phyloP scores from a whole-genome alignment of 129 eudicot species.

The Tagetes patula region DNA sequence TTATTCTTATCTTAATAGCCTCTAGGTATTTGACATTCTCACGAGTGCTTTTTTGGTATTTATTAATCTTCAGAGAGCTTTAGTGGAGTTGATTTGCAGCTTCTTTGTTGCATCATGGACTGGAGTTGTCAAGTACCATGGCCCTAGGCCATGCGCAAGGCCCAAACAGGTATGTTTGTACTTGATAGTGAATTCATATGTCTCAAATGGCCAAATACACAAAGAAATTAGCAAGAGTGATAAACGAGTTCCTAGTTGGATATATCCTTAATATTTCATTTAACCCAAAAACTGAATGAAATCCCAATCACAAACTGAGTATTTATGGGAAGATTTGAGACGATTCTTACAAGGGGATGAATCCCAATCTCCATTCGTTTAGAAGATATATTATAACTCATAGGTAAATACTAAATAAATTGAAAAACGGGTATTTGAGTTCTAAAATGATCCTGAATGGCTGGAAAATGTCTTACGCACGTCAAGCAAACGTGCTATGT shows the following conservation, averaged over 20 bases:
- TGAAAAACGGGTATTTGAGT: not conserved
- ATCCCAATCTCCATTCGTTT: not conserved
- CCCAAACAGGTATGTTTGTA: conserved; percentile 68
- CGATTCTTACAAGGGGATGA: not conserved
- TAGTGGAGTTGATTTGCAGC: conserved; percentile 92
- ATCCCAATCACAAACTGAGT: not conserved
- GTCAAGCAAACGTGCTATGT: not conserved
- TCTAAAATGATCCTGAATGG: not conserved
- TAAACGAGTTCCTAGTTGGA: not conserved
- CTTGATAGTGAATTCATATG: not conserved
- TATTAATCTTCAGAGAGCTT: conserved; percentile 54
- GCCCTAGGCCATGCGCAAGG: conserved; percentile 88
- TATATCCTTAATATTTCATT: not conserved
- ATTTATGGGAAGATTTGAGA: not conserved
- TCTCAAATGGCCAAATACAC: not conserved
- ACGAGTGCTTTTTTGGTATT: conserved; percentile 1
- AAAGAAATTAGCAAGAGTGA: not conserved
- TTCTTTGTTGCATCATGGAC: conserved; percentile 99
- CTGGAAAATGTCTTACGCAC: not conserved
- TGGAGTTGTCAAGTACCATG: conserved; percentile 94
- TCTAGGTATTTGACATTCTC: conserved; percentile 5
- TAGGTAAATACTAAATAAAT: not conserved
- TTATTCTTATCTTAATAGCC: not conserved
- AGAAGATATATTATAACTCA: not conserved
- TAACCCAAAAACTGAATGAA: not conserved